phyloP scores from a whole-genome alignment of 2,329 filamentous ascomycete genomes.

The Trichoderma citrinoviride region DNA sequence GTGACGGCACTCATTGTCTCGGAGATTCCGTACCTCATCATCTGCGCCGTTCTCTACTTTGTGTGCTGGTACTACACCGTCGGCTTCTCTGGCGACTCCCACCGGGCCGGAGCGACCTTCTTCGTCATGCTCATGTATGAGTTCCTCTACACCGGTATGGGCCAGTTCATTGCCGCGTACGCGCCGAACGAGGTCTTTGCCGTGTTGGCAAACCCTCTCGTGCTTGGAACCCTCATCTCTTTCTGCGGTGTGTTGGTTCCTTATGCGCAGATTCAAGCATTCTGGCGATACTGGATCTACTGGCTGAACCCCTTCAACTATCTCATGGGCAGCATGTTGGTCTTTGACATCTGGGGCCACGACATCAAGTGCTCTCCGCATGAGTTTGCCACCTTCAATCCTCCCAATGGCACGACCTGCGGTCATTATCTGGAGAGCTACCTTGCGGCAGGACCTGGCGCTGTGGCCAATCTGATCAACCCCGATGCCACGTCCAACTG shows the following conservation, averaged over 20 bases:
- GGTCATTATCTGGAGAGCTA: slow-evolving; percentile 55
- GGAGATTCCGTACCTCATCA: slow-evolving; percentile 45
- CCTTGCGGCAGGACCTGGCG: slow-evolving; percentile 44
- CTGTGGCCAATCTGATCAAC: slow-evolving; percentile 54
- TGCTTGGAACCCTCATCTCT: slow-evolving; percentile 58
- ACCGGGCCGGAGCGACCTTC: slow-evolving; percentile 50
- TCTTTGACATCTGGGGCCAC: slow-evolving; percentile 49
- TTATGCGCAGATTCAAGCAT: slow-evolving; percentile 57
- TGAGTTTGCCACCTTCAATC: slow-evolving; percentile 53
- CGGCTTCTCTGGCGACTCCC: slow-evolving; percentile 45
- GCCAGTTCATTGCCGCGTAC: slow-evolving; percentile 62
- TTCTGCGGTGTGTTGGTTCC: slow-evolving; percentile 77
- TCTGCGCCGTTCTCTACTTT: slow-evolving; percentile 51
- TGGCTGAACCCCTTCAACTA: slow-evolving; percentile 62
- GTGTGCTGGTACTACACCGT: slow-evolving; percentile 59
- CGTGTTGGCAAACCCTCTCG: slow-evolving; percentile 54
- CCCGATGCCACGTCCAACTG: slow-evolving; percentile 56
- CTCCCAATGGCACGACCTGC: slow-evolving; percentile 54
- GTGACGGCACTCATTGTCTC: slow-evolving; percentile 51
- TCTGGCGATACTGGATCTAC: slow-evolving; percentile 69
- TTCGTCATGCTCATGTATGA: slow-evolving; percentile 60
- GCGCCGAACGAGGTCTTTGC: slow-evolving; percentile 61
- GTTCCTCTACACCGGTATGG: slow-evolving; percentile 59
- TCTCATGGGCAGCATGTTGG: slow-evolving; percentile 54
- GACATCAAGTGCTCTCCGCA: slow-evolving; percentile 45